phyloP scores from a whole-genome alignment of 805 yeast species.

The Suhomyces vadensis region DNA sequence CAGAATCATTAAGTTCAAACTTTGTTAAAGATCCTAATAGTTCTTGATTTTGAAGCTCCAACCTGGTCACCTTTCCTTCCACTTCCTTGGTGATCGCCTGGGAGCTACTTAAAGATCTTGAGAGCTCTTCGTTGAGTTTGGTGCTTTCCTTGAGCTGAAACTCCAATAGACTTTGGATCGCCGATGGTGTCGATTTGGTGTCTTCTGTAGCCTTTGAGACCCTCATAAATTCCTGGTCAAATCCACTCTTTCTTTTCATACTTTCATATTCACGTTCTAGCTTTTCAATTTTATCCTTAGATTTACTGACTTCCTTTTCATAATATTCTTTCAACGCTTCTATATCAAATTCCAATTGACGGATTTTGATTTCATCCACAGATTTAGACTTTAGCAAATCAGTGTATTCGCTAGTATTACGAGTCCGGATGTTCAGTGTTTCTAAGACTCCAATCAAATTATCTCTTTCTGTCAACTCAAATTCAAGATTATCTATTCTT shows the following conservation, averaged over 20 bases:
- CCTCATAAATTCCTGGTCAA: conserved; percentile 3
- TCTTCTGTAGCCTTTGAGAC: not conserved
- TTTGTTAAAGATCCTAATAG: conserved; percentile 19
- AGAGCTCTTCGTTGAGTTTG: conserved; percentile 25
- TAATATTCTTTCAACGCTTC: conserved; percentile 33
- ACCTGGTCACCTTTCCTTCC: conserved; percentile 16
- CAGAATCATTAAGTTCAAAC: conserved; percentile 5
- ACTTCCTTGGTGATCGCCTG: conserved; percentile 22
- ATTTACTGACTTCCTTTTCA: conserved; percentile 34
- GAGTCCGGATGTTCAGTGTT: not conserved
- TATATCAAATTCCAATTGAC: conserved; percentile 38
- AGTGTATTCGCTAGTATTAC: conserved; percentile 23
- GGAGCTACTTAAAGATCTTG: conserved; percentile 17
- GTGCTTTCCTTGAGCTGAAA: conserved; percentile 36
- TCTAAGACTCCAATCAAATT: conserved; percentile 16
- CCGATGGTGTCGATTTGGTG: conserved; percentile 6
- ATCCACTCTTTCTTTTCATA: conserved; percentile 3
- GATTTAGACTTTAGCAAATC: conserved; percentile 36
- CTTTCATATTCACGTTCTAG: conserved; percentile 13
- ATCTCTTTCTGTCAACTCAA: conserved; percentile 22
- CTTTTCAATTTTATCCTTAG: conserved; percentile 30
- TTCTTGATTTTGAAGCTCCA: conserved; percentile 26
- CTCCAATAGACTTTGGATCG: conserved; percentile 30
- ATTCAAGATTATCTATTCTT: conserved; percentile 6
- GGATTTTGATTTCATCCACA: conserved; percentile 39